phyloP scores from a whole-genome alignment of 208 protist genomes.

The Naegleria gruberi region DNA sequence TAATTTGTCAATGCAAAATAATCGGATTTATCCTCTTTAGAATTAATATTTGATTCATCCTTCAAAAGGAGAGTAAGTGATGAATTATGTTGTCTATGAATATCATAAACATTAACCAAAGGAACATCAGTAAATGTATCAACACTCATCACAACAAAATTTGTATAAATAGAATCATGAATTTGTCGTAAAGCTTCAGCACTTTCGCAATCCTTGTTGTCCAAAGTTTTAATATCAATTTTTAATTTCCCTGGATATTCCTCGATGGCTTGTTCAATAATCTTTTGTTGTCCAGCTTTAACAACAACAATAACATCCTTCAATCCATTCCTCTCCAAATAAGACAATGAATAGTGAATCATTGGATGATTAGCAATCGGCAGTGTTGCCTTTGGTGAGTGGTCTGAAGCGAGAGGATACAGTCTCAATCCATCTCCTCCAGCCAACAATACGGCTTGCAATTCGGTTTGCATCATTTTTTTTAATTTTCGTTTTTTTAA shows the following conservation, averaged over 20 bases:
- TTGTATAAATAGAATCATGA: neutral
- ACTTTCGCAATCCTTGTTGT: neutral
- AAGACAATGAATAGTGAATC: neutral
- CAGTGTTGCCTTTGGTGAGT: neutral
- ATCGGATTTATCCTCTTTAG: neutral
- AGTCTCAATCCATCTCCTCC: neutral
- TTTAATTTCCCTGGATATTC: neutral
- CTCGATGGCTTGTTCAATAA: neutral
- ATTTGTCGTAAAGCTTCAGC: neutral
- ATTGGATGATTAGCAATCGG: constrained; percentile 7
- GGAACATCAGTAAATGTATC: constrained; percentile 14
- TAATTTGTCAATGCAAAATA: neutral
- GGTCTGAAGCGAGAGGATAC: neutral
- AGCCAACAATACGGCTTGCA: constrained; percentile 1
- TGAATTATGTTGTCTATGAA: constrained; percentile 7
- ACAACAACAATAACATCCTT: constrained; percentile 19
- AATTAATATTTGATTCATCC: neutral
- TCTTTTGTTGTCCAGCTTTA: neutral
- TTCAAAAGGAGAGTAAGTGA: neutral
- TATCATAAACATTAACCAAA: neutral
- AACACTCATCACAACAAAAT: constrained; percentile 13
- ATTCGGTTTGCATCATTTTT: neutral
- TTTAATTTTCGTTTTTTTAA: neutral
- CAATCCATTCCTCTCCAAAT: constrained; percentile 2
- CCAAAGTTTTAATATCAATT: neutral